phyloP scores from a whole-genome alignment of 768 basidiomycete species.

The Lactifluus subvellereus region DNA sequence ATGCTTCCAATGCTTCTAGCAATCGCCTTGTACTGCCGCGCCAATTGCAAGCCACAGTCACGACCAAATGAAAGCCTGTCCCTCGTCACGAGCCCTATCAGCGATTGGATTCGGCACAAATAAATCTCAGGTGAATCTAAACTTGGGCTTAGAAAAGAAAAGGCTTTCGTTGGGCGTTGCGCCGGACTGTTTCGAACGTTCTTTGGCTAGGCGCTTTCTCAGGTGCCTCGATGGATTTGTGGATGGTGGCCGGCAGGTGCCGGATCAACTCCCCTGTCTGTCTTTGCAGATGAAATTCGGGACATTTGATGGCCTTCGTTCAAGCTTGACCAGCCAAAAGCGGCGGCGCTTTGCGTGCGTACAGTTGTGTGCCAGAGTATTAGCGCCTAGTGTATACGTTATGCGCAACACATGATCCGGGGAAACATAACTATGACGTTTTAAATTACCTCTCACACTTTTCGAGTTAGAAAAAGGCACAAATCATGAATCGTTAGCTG shows the following conservation, averaged over 20 bases:
- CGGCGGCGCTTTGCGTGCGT: neutral
- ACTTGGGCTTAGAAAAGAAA: neutral
- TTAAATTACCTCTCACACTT: neutral
- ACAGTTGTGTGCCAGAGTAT: neutral
- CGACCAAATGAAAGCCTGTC: neutral
- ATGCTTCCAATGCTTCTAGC: neutral
- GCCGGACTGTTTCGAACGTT: neutral
- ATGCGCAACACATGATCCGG: neutral
- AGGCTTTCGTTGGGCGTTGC: neutral
- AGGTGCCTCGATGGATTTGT: neutral
- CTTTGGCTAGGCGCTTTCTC: neutral
- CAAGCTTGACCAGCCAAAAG: neutral
- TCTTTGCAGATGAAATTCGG: neutral
- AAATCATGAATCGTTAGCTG: neutral
- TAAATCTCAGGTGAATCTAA: neutral
- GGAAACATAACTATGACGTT: neutral
- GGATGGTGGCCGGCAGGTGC: neutral
- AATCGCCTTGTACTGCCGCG: too few species aligned
- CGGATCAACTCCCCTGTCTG: neutral
- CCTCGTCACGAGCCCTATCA: neutral
- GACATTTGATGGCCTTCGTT: too few species aligned
- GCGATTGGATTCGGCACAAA: neutral
- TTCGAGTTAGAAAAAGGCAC: neutral
- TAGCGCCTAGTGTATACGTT: neutral
- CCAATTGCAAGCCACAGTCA: too few species aligned